Conservation (phyloP, 202 grass and related monocot genomes). For the Dendrocalamus latiflorus region DNA sequence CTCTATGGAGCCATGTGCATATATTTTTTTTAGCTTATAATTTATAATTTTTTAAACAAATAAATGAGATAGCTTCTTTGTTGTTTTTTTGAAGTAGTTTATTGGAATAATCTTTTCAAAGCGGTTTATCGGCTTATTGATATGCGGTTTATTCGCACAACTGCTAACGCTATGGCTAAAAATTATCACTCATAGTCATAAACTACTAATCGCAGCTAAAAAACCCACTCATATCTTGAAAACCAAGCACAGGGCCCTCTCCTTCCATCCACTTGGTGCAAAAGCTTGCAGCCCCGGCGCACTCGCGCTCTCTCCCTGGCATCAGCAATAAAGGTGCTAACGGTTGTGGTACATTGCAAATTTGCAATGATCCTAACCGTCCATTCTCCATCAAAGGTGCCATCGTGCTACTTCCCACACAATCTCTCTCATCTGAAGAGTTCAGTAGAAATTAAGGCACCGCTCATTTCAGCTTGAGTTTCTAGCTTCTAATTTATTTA, state of each 20-base stretch:
- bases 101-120: fast-evolving
- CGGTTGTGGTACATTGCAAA: background rate
- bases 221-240: background rate
- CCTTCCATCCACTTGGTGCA: background rate
- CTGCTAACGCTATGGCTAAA: no score
- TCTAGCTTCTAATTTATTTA: no score
- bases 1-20: background rate
- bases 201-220: no score
- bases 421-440: background rate
- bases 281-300: background rate
- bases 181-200: no score
- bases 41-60: no score
- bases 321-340: background rate
- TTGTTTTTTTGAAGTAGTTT: fast-evolving
- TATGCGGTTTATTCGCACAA: no score
- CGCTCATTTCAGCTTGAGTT: no score
- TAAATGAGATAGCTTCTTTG: no score
- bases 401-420: background rate
- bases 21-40: no score
- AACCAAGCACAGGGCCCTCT: background rate
- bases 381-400: background rate
- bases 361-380: background rate
- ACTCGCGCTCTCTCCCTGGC: background rate
- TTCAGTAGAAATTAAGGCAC: background rate
- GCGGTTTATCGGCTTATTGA: fast-evolving